A percentile compares a stretch with the other conserved stretches of the same genome.
These are phyloP conservation scores for Candida tropicalis DNA, from an alignment of 1,139 yeast genomes.

Conservation along the genomic window DNA sequence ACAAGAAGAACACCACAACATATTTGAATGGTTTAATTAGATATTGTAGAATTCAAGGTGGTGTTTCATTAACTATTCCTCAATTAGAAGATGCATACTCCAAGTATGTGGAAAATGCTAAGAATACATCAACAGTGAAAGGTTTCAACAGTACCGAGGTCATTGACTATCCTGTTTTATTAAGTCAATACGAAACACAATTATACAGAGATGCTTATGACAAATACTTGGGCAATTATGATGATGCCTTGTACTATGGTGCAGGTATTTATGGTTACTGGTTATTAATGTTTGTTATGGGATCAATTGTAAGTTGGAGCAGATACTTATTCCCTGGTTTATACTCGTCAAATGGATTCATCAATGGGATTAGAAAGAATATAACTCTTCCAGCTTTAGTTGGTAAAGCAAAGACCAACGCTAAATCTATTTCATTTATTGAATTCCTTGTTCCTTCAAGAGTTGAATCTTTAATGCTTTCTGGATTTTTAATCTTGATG, in stretches of 20 bases:
- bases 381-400: conserved; percentile 33
- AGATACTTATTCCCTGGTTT: conserved; percentile 28
- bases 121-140: conserved; percentile 6
- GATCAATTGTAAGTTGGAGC: conserved; percentile 45
- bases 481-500: conserved; percentile 47
- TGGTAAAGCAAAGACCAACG: conserved; percentile 23
- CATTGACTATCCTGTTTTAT: conserved; percentile 7
- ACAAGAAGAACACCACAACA: conserved; percentile 6
- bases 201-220: conserved; percentile 8
- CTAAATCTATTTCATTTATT: conserved; percentile 9
- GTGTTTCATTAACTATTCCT: conserved; percentile 17
- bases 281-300: conserved; percentile 46
- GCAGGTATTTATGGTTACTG: conserved; percentile 51
- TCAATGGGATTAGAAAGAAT: conserved; percentile 28
- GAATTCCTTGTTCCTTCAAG: conserved; percentile 31
- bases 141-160: conserved; percentile 6
- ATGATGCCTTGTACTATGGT: conserved; percentile 49
- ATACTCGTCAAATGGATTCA: conserved; percentile 24
- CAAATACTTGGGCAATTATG: conserved; percentile 30
- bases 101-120: conserved; percentile 22
- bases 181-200: conserved; percentile 1
- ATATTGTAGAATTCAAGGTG: conserved; percentile 17
- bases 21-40: conserved; percentile 9
- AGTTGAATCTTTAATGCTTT: conserved; percentile 21
- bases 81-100: conserved; percentile 20